Evolutionary conservation across 2,329 filamentous ascomycete species (phyloP).

Genomic region (Diaporthe batatas): DNA sequence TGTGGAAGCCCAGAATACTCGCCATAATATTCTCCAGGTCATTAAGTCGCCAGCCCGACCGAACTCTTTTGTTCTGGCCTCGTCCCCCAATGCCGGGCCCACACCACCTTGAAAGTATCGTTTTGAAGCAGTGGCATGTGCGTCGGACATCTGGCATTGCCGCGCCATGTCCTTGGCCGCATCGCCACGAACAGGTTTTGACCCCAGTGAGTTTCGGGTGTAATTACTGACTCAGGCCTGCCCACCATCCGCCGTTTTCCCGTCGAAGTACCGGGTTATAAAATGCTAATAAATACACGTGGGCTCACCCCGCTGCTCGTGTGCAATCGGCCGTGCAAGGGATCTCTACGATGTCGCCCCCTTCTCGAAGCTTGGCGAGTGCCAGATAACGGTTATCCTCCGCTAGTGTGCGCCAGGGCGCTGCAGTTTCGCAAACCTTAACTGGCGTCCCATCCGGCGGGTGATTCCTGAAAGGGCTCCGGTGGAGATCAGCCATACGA

Average conservation of each 20-base stretch:
- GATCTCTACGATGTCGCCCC: neutral
- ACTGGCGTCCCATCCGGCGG: slow-evolving; percentile 2
- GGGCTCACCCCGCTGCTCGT: neutral
- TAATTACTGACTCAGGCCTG: neutral
- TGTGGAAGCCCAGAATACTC: neutral
- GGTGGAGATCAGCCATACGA: neutral
- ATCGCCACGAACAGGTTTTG: slow-evolving; percentile 26
- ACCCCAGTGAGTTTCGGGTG: slow-evolving; percentile 18
- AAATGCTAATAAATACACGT: neutral
- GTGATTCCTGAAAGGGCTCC: slow-evolving; percentile 5
- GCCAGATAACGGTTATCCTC: slow-evolving; percentile 25
- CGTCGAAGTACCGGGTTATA: neutral
- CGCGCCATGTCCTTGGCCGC: slow-evolving; percentile 18
- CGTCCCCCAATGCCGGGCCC: slow-evolving; percentile 12
- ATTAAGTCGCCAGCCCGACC: neutral
- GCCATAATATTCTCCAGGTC: neutral
- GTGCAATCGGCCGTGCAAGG: slow-evolving; percentile 5
- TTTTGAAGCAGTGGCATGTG: neutral
- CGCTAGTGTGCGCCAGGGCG: slow-evolving; percentile 20
- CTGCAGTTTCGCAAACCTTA: slow-evolving; percentile 29
- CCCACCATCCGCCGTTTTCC: neutral
- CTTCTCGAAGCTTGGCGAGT: slow-evolving; percentile 29
- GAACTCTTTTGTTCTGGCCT: neutral
- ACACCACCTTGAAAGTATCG: slow-evolving; percentile 6
- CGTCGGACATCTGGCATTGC: neutral